Evolutionary conservation across 805 yeast species (phyloP), one percentile per base, ranked within the genome.

Genomic region (Candida cerambycidarum): DNA sequence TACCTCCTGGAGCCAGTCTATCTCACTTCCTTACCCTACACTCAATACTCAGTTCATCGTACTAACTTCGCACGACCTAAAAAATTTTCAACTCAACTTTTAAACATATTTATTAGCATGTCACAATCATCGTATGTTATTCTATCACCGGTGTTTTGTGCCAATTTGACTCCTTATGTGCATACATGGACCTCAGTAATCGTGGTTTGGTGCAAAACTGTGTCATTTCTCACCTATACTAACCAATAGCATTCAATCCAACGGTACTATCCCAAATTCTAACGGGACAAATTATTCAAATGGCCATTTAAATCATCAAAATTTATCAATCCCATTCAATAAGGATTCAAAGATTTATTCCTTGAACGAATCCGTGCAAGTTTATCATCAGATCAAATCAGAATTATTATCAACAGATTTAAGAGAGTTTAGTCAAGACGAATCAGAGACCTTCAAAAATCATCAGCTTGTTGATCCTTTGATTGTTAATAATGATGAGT

Each of bases 301-400:
- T 34, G 29, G 27, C 23, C 38, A 34, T 10, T 23, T 18, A n/a
- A 5, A 34, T 30, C 38, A 34, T 10, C 14, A 17, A n/a, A 5
- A 34, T 30, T 32, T 43, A 19, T 33, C 57, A 7, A 58, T 71
- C 32, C 71, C 71, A 4, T 55, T 62, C 11, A 75, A 72, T 48
- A 59, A 59, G 18, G 68, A 63, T 12, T 69, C 80, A 25, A 62
- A 62, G 44, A 61, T 62, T 19, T 80, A 81, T 52, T 53, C 78
- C 5, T 63, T 79, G 58, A 69, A 72, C 21, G 80, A 81, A 50
- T 71, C 82, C 49, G 69, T 81, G 45, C 63, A 71, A 16, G 72
- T 80, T 10, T 81, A 82, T 75, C 58, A 67, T 28, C 61, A 65
- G 15, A 62, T 56, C 44, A 55, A 59, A 43, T n/a, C 24, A 8